Base-by-base conservation (phyloP, 208 protist genomes). In the Leishmania amazonensis region DNA sequence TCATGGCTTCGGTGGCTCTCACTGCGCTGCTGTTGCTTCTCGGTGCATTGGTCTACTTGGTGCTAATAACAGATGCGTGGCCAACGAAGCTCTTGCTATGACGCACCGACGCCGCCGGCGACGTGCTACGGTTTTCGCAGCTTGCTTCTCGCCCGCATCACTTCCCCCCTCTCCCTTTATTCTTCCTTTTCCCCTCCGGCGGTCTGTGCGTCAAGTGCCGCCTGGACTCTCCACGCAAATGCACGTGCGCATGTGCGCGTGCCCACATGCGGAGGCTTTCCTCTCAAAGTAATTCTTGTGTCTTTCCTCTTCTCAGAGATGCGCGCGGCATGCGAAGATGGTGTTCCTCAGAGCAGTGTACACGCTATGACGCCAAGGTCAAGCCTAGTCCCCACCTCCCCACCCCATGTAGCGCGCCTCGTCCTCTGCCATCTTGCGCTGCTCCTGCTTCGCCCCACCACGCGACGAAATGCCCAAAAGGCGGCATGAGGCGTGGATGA, bases 21-120 rank as follows among this genome's bases (percentile, higher is more conserved):
- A 45, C 77, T 51, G 57, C 75, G 5, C 45, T 85, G 45, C 60
- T 81, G 31, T 49, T 45, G 58, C 15, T 81, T 6, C 54, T 85
- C 42, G 72, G 70, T 8, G 38, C 35, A 17, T 31, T 78, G 31
- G 9, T 78, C 24, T 78, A 65, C 75, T 40, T 68, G 17, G 57
- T 78, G 54, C 11, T 45, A 8, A 38, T 31, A 7, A 51, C 40
- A 28, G n/a, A 81, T 42, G 53, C 35, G 21, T 85, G 78, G 78
- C 78, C 78, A 15, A 72, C 64, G 38, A 21, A 40, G 53, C 28
- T 78, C 21, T 65, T 78, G 38, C 1, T 17, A 28, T 78, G 75
- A 78, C 0, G 21, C 40, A 24, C 17, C 57, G 9, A 54, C 40
- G 42, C n/a, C 35, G 35, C 51, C 73, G 4, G 35, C 28, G 19